Conservation (phyloP, 495 filamentous ascomycete genomes). For the Penicillium samsonianum region DNA sequence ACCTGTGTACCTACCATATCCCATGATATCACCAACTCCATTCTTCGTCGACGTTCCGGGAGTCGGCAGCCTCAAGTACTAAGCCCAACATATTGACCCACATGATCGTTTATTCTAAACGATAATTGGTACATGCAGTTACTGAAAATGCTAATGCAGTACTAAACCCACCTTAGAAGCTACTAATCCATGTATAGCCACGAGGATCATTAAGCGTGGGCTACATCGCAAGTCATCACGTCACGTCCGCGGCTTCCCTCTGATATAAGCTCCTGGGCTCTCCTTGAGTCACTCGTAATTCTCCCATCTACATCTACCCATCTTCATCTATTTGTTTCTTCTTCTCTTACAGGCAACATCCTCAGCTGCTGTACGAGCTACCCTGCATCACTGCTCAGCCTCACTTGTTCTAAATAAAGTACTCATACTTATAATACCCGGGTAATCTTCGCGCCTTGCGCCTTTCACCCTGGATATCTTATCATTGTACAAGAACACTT, state of each 20-base stretch:
- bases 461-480: neutral
- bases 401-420: constrained; percentile 8
- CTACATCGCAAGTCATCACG: constrained; percentile 42
- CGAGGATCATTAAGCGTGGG: neutral
- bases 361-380: constrained; percentile 18
- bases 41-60: neutral
- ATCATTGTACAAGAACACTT: neutral
- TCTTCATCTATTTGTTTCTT: neutral
- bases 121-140: constrained; percentile 8
- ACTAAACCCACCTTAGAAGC: neutral
- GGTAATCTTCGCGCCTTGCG: constrained; percentile 11
- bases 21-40: neutral
- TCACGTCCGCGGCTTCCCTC: constrained; percentile 26
- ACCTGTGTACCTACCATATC: neutral
- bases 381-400: constrained; percentile 16
- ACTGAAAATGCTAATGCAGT: neutral
- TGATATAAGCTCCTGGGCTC: constrained; percentile 1
- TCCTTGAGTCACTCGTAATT: neutral
- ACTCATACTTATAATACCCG: constrained; percentile 15
- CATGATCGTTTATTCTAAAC: neutral
- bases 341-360: neutral
- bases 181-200: neutral
- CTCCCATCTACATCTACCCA: constrained; percentile 6
- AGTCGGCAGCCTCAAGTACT: neutral
- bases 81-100: neutral